Evolutionary conservation across 139 green algal genomes (phyloP), one percentile per base, ranked within the genome.

Genomic region (Auxenochlorella pyrenoidosa): DNA sequence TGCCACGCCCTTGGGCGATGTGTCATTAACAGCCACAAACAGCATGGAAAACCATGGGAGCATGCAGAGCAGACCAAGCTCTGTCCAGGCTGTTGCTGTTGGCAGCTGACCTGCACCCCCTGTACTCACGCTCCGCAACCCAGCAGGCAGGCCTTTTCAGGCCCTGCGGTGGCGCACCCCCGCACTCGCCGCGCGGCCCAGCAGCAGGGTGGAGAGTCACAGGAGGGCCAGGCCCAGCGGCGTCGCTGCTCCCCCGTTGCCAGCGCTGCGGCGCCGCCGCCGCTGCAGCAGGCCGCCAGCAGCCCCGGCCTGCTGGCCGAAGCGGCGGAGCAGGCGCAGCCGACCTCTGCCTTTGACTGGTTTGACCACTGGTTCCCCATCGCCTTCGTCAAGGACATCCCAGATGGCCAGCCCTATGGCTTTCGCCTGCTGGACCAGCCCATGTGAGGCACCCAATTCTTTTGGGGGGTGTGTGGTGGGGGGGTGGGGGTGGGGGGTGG

Each of bases 391-490:
- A 32, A n/a, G 15, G 80, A 85, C 41, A 76, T 85, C 40, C 80
- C 82, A 12, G 76, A 79, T 66, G 60, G 58, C 6, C 44, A 63
- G n/a, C 85, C 85, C 60, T 88, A 88, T 19, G 36, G 60, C 32
- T 85, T 88, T 26, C 68, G 21, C 19, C 76, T 88, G 63, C 76
- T 88, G 43, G 76, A 83, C n/a, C 47, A 84, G 75, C 85, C 85
- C 22, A 88, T 88, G 82, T 87, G 41, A 81, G 82, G n/a, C n/a
- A n/a, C n/a, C n/a, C n/a, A n/a, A n/a, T n/a, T n/a, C n/a, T n/a
- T n/a, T n/a, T n/a, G n/a, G n/a, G n/a, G n/a, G n/a, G n/a, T n/a
- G n/a, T n/a, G n/a, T n/a, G n/a, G n/a, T n/a, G n/a, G n/a, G 16
- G 34, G n/a, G 21, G 18, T 13, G 32, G 6, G 18, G 71, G 36